Base-by-base conservation (phyloP, 352 stramenopile genomes). In the Aphanomyces stellatus region DNA sequence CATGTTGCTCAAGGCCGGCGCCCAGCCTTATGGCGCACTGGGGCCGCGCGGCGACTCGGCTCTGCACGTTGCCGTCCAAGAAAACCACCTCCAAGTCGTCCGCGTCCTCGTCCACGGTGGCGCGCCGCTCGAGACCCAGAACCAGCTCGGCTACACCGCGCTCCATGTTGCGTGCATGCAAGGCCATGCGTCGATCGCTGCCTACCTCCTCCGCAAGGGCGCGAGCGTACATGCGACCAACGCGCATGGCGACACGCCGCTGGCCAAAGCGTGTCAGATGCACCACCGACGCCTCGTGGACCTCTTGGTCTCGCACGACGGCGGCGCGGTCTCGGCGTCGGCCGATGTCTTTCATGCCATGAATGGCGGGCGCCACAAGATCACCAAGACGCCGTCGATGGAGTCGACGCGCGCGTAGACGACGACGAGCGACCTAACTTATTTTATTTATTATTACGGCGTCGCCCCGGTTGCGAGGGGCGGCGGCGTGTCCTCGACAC, bases 181-280 rank as follows among this genome's bases (percentile, higher is more conserved):
- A 30, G 85, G 85, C 13, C 90, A 93, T 74, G 88, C 80, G 30
- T 69, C 74, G 8, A 81, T 93, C 4, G 85, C 72, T 41, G 75
- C 78, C 43, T 87, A 72, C 37, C 74, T 93, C 22, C 70, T 93
- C 19, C 76, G 87, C 37, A 76, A 86, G 40, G 85, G 85, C 65
- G 85, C 85, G 40, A 61, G 90, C 51, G 73, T 91, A 51, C 76
- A 90, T 69, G 80, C 80, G 2, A 67, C 79, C 53, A 93, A 82
- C 2, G 66, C 78, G 17, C 72, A 69, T 42, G 81, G 83, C 57
- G 85, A 91, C 72, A 89, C 85, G 27, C 74, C 82, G 53, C 70
- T 91, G 51, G 71, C 91, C 41, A 93, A 93, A 69, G 85, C 85
- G 28, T 90, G 76, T 60, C 85, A 84, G 67, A 90, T 93, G 82